These are phyloP conservation scores for Penicillium sp. DNA, from an alignment of 2,329 filamentous ascomycete genomes.

Conservation along the genomic window DNA sequence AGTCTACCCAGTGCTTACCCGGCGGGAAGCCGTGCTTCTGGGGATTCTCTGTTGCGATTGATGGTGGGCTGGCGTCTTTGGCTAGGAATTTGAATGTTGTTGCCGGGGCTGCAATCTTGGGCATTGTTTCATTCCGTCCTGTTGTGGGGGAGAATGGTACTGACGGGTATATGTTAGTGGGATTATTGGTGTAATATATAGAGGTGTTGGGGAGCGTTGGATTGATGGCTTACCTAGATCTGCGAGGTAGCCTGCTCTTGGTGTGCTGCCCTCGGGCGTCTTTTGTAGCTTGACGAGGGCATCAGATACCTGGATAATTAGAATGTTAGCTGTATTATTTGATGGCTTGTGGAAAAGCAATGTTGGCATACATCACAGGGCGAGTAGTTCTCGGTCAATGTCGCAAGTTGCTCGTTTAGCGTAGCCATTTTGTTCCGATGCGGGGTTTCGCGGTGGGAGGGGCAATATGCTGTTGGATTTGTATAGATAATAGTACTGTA, in stretches of 20 bases:
- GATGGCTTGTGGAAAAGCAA: neutral
- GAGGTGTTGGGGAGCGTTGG: neutral
- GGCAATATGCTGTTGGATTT: neutral
- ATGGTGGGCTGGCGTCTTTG: slow-evolving; percentile 51
- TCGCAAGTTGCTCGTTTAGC: slow-evolving; percentile 35
- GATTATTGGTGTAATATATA: neutral
- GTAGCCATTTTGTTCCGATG: slow-evolving; percentile 30
- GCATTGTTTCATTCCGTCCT: slow-evolving; percentile 27
- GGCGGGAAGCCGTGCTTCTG: slow-evolving; percentile 55
- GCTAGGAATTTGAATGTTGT: slow-evolving; percentile 57
- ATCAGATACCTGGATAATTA: slow-evolving; percentile 60
- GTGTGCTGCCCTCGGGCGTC: slow-evolving; percentile 43
- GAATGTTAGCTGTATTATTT: neutral
- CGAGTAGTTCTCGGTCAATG: slow-evolving; percentile 37
- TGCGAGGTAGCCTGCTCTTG: slow-evolving; percentile 65
- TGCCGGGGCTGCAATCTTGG: slow-evolving; percentile 45
- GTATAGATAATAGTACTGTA: neutral
- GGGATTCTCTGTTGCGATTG: slow-evolving; percentile 19
- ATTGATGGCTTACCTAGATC: slow-evolving; percentile 53
- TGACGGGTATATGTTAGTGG: slow-evolving; percentile 17
- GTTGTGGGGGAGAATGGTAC: slow-evolving; percentile 38
- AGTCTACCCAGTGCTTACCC: slow-evolving; percentile 68
- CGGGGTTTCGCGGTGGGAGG: slow-evolving; percentile 5
- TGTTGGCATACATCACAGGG: slow-evolving; percentile 43
- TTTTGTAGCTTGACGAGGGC: slow-evolving; percentile 67